phyloP scores from a whole-genome alignment of 2,329 filamentous ascomycete genomes.

The Botrytis elliptica region DNA sequence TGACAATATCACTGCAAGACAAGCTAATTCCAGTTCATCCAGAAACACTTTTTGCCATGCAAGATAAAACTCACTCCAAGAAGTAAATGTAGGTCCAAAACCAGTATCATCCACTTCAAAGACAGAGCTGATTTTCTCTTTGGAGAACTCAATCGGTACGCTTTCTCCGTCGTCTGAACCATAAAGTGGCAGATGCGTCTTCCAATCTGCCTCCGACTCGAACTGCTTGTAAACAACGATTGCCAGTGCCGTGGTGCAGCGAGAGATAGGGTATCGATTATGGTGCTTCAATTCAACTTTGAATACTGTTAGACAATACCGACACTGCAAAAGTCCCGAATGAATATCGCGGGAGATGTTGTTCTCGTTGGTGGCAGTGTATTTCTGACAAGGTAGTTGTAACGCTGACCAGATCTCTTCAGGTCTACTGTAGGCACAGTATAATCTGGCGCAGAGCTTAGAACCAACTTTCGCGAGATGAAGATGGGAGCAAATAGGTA shows the following conservation, averaged over 20 bases:
- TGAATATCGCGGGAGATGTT: neutral
- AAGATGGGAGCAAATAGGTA: neutral
- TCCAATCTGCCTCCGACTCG: neutral
- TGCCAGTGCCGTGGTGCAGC: neutral
- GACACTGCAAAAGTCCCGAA: neutral
- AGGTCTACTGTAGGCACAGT: too few relatives aligned
- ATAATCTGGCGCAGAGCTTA: neutral
- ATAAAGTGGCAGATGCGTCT: neutral
- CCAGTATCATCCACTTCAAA: neutral
- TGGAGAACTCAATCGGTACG: neutral
- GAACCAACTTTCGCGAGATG: neutral
- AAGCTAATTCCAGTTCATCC: neutral
- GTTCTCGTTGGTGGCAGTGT: neutral
- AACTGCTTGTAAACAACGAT: neutral
- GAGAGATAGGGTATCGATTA: neutral
- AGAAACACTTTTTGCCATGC: neutral
- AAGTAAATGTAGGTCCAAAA: neutral
- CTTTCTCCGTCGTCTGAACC: neutral
- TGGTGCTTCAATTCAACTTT: neutral
- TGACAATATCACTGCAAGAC: neutral
- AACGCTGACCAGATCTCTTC: neutral
- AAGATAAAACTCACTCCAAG: neutral
- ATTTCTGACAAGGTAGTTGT: neutral
- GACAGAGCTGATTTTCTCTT: neutral
- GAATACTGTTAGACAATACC: neutral